Conservation (phyloP, 257 asterid genomes). For the Solanum appendiculatum region DNA sequence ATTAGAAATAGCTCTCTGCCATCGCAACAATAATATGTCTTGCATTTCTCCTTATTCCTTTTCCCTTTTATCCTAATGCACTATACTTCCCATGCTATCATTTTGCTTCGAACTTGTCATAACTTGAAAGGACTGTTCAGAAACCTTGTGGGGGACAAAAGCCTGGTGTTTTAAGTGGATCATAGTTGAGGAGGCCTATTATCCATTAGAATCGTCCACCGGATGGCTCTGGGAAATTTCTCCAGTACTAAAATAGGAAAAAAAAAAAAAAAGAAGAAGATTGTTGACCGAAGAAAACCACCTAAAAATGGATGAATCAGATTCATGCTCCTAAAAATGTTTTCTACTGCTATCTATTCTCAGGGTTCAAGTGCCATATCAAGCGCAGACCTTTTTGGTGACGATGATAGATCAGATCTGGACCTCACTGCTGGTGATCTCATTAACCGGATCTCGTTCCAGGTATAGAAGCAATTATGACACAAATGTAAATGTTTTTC, state of each 20-base stretch:
- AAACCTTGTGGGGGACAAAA: background rate
- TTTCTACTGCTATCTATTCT: background rate
- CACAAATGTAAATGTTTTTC: background rate
- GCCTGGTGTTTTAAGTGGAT: background rate
- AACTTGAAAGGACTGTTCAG: background rate
- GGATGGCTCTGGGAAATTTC: background rate
- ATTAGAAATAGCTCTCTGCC: background rate
- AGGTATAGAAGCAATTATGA: slow-evolving; percentile 32
- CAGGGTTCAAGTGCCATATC: slow-evolving; percentile 91
- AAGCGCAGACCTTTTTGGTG: slow-evolving; percentile 90
- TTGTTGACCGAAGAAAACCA: background rate
- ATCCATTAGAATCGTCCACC: background rate
- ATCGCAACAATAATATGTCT: background rate
- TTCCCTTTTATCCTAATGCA: background rate
- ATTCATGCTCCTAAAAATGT: background rate
- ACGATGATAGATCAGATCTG: slow-evolving; percentile 17
- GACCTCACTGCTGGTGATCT: slow-evolving; percentile 78
- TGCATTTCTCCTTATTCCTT: background rate
- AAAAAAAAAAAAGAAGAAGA: no score
- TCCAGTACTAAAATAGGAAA: background rate
- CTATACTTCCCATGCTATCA: background rate
- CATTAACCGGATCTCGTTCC: slow-evolving; percentile 83
- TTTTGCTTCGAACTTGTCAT: background rate
- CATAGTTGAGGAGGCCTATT: background rate
- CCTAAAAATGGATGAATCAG: background rate